A percentile compares a stretch with the other conserved stretches of the same genome.
Evolutionary conservation across 495 filamentous ascomycete genomes (phyloP).

Genomic region (Penicillium soppii): DNA sequence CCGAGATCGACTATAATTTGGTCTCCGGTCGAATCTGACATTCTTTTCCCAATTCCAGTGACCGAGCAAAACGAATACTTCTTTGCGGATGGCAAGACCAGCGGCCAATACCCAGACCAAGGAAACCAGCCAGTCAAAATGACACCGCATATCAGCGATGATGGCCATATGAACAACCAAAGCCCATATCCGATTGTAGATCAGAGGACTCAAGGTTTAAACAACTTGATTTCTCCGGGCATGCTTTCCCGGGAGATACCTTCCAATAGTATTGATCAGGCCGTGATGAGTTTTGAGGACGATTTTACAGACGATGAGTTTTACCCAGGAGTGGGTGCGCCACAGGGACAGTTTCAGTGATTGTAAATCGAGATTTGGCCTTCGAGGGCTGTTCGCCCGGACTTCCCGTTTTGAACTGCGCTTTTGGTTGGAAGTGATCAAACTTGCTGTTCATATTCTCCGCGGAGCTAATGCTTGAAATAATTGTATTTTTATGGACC

Average conservation of each 20-base stretch:
- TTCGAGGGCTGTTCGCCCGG: too few relatives aligned
- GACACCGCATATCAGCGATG: background rate
- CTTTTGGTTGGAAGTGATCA: too few relatives aligned
- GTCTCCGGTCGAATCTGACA: conserved; percentile 28
- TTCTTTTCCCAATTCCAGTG: conserved; percentile 14
- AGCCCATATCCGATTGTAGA: background rate
- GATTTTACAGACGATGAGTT: conserved; percentile 4
- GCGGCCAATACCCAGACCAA: conserved; percentile 22
- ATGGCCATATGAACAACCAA: background rate
- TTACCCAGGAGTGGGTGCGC: background rate
- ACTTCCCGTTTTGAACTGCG: too few relatives aligned
- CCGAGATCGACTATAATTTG: conserved; percentile 18
- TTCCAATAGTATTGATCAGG: background rate
- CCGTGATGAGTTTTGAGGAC: background rate
- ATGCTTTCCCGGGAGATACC: background rate
- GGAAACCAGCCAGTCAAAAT: conserved; percentile 27
- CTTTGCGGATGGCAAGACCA: conserved; percentile 33
- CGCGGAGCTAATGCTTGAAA: too few relatives aligned
- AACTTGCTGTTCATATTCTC: too few relatives aligned
- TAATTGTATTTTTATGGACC: too few relatives aligned
- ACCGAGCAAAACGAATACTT: conserved; percentile 31
- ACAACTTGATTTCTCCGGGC: background rate
- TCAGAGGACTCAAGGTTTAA: background rate
- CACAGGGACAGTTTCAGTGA: background rate
- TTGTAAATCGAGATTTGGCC: background rate